Percentiles rank a stretch among this genome's conserved stretches.
Conservation (phyloP, 176 grass and related monocot genomes). For the Aegilops tauschii region DNA sequence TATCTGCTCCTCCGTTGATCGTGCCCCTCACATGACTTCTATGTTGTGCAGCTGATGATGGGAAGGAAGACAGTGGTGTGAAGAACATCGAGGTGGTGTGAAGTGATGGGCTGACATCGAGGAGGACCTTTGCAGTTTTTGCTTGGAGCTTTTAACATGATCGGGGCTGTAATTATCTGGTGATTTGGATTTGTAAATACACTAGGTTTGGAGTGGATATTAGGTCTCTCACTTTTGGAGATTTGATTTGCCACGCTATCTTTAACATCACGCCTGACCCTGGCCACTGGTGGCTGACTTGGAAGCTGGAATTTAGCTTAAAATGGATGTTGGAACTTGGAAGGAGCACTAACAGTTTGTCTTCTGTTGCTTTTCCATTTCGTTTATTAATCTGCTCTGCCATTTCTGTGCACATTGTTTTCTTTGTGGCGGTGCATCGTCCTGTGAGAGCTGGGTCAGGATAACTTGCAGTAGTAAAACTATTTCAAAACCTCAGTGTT, state of each 20-base stretch:
- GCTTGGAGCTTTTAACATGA: not conserved
- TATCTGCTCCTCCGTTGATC: not conserved
- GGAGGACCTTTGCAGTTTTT: conserved; percentile 2
- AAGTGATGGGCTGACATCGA: not conserved
- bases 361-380: too few relatives aligned
- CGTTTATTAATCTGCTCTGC: too few relatives aligned
- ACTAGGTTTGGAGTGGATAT: not conserved
- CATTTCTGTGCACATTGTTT: too few relatives aligned
- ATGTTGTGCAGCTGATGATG: conserved; percentile 33
- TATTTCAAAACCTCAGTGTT: too few relatives aligned
- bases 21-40: not conserved
- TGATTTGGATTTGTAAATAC: conserved; percentile 17
- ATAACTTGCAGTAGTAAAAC: too few relatives aligned
- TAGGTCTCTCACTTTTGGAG: not conserved
- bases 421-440: too few relatives aligned
- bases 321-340: not conserved
- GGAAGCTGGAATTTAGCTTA: not conserved
- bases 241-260: conserved; percentile 6
- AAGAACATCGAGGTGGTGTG: conserved; percentile 11
- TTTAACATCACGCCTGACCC: not conserved
- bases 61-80: not conserved
- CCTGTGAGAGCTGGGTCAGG: too few relatives aligned
- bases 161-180: conserved; percentile 25
- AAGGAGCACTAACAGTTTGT: not conserved
- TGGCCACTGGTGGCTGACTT: not conserved